Conservation (phyloP, 192 early-diverging fungal genomes). For the Geranomyces variabilis region DNA sequence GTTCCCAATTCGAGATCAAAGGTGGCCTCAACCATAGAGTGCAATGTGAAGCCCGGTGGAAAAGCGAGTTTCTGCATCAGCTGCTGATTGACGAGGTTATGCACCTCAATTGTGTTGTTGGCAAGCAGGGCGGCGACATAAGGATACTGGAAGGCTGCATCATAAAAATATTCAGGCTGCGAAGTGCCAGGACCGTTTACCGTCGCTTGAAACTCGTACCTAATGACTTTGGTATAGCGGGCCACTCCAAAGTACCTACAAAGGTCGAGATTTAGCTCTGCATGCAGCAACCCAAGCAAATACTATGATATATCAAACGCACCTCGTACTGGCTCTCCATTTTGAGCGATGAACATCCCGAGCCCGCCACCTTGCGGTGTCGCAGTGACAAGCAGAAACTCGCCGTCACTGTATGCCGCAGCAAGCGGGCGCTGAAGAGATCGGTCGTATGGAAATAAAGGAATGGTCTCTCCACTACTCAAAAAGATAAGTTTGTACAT, state of each 20-base stretch:
- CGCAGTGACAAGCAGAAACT: constrained; percentile 73
- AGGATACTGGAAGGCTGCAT: constrained; percentile 71
- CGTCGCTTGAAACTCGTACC: constrained; percentile 54
- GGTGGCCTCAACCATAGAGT: constrained; percentile 44
- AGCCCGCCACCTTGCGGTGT: constrained; percentile 53
- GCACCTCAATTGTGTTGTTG: constrained; percentile 73
- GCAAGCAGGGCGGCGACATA: constrained; percentile 71
- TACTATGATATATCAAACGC: too few relatives aligned
- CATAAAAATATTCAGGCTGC: background rate
- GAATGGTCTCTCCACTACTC: constrained; percentile 40
- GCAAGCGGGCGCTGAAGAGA: constrained; percentile 60
- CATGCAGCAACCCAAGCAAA: too few relatives aligned
- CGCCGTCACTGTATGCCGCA: constrained; percentile 60
- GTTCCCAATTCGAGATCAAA: constrained; percentile 56
- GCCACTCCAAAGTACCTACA: constrained; percentile 60
- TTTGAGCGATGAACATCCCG: constrained; percentile 71
- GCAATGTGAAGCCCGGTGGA: constrained; percentile 34
- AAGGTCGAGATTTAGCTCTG: too few relatives aligned
- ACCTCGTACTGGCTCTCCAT: constrained; percentile 75
- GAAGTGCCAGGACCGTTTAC: too few relatives aligned
- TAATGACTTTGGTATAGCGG: constrained; percentile 51
- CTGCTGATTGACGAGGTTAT: constrained; percentile 71
- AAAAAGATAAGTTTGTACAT: constrained; percentile 72
- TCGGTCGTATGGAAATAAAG: constrained; percentile 60
- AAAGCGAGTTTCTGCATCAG: constrained; percentile 58